These are phyloP conservation scores for Isatis lusitanica DNA, from an alignment of 441 rosid genomes.

Conservation along the genomic window DNA sequence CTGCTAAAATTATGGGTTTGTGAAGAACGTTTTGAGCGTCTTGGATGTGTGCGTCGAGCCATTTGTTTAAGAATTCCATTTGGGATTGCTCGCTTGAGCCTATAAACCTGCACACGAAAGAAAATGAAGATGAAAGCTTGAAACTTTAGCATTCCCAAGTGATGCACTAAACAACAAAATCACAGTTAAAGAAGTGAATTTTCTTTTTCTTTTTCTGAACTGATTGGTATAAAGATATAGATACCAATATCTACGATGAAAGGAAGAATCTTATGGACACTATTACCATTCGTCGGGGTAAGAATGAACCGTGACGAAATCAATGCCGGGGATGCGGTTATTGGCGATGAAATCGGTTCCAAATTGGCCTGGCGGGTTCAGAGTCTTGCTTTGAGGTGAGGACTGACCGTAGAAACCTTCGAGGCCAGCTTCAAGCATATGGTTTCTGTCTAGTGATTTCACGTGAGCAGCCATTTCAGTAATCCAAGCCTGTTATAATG, in stretches of 20 bases:
- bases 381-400: constrained; percentile 53
- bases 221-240: neutral
- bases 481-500: constrained; percentile 58
- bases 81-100: constrained; percentile 50
- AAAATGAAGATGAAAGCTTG: neutral
- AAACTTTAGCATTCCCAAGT: neutral
- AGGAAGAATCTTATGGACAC: neutral
- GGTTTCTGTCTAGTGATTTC: constrained; percentile 65
- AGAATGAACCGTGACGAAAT: constrained; percentile 67
- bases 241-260: neutral
- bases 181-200: neutral
- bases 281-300: constrained; percentile 83
- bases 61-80: constrained; percentile 63
- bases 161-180: neutral
- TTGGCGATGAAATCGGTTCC: constrained; percentile 74
- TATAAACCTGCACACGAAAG: constrained; percentile 50
- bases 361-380: constrained; percentile 53
- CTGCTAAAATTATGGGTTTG: constrained; percentile 60
- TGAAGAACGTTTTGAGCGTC: constrained; percentile 56
- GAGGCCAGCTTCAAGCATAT: constrained; percentile 67
- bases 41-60: constrained; percentile 58
- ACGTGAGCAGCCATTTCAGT: constrained; percentile 69
- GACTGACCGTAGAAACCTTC: constrained; percentile 78
- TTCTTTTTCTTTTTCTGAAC: neutral
- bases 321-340: constrained; percentile 57